phyloP scores from a whole-genome alignment of 306 rosid species.

The Chamaecrista fasciculata region DNA sequence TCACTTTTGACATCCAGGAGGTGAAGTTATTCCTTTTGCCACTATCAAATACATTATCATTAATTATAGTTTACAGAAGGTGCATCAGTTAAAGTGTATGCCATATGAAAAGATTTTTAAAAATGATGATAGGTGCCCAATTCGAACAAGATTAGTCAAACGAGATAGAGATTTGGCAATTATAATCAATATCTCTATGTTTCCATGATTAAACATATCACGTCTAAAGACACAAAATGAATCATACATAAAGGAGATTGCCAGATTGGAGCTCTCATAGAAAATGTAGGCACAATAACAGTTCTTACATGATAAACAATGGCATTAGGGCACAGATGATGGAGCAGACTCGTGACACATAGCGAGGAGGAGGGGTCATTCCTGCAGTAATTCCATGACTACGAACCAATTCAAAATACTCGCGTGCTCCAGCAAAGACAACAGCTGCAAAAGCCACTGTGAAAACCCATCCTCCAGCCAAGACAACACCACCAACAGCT shows the following conservation, averaged over 20 bases:
- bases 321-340: conserved; percentile 89
- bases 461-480: conserved; percentile 95
- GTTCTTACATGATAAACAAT: conserved; percentile 71
- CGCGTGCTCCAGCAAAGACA: conserved; percentile 75
- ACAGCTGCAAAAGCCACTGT: conserved; percentile 61
- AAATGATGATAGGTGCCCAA: background rate
- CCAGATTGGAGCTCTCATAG: background rate
- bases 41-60: background rate
- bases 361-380: conserved; percentile 97
- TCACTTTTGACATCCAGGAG: background rate
- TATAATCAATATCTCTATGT: conserved; percentile 3
- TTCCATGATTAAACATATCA: conserved; percentile 18
- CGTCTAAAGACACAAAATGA: background rate
- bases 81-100: background rate
- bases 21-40: background rate
- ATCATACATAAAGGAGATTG: conserved; percentile 3
- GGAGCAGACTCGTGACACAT: conserved; percentile 81
- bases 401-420: conserved; percentile 83
- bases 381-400: conserved; percentile 86
- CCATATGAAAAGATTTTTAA: background rate
- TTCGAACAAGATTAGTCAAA: background rate
- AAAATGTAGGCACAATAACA: conserved; percentile 28
- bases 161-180: background rate
- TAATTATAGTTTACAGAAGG: background rate
- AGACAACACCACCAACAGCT: conserved; percentile 62